A percentile compares a stretch with the other conserved stretches of the same genome.
These are phyloP conservation scores for Neonothopanus nambi DNA, from an alignment of 1,284 basidiomycete species.

Conservation along the genomic window DNA sequence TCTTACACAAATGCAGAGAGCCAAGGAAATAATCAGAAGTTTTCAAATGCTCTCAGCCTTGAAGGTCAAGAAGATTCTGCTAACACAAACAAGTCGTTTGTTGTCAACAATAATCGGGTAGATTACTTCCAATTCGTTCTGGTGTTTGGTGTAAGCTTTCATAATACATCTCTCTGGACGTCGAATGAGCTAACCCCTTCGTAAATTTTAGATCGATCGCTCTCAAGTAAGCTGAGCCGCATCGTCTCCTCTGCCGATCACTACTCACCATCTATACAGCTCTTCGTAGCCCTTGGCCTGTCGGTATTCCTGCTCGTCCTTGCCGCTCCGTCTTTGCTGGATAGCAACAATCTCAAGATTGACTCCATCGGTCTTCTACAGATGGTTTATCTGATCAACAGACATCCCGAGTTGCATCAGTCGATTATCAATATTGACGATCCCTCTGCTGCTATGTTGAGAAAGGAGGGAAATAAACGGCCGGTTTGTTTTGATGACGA, in stretches of 20 bases:
- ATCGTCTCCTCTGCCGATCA: background rate
- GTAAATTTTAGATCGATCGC: background rate
- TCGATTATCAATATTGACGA: background rate
- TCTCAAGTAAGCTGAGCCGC: background rate
- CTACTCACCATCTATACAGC: background rate
- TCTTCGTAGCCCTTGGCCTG: conserved; percentile 1
- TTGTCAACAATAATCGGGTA: background rate
- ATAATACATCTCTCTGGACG: background rate
- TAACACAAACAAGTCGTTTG: background rate
- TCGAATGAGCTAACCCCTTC: background rate
- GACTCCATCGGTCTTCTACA: conserved; percentile 11
- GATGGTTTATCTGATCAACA: conserved; percentile 8
- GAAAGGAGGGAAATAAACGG: background rate
- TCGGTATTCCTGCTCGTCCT: background rate
- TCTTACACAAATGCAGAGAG: conserved; percentile 5
- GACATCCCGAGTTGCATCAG: conserved; percentile 8
- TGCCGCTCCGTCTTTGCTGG: background rate
- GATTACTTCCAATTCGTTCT: background rate
- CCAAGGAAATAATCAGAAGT: conserved; percentile 4
- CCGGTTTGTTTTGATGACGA: too few species aligned
- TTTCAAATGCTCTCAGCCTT: background rate
- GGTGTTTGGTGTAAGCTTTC: background rate
- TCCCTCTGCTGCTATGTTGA: background rate
- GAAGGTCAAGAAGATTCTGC: background rate
- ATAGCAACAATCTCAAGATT: conserved; percentile 8